These are phyloP conservation scores for Quercus parvula DNA, from an alignment of 306 rosid genomes.

Conservation along the genomic window DNA sequence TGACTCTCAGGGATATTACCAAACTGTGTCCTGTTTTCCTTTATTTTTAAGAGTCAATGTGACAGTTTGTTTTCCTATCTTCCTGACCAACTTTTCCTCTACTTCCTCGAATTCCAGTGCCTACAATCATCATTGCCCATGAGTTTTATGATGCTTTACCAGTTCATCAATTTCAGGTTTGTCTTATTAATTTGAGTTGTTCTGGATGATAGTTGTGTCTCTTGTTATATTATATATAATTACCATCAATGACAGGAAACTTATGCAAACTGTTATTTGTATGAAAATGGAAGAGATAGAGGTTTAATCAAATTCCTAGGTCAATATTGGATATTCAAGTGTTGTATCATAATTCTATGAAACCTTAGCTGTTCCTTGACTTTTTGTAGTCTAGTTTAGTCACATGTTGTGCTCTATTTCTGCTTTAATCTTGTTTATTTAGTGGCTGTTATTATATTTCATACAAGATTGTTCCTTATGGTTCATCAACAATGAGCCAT, in stretches of 20 bases:
- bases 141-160: constrained; percentile 96
- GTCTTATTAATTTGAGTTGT: constrained; percentile 1
- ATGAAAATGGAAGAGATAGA: not conserved
- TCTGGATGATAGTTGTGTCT: not conserved
- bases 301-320: not conserved
- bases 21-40: not conserved
- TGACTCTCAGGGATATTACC: constrained; percentile 2
- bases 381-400: constrained; percentile 2
- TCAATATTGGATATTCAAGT: not conserved
- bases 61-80: not conserved
- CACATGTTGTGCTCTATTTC: not conserved
- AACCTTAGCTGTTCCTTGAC: constrained; percentile 4
- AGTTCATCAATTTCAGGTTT: constrained; percentile 93
- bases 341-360: constrained; percentile 3
- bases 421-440: not conserved
- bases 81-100: constrained; percentile 17
- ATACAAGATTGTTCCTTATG: not conserved
- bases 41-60: not conserved
- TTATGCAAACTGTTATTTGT: constrained; percentile 3
- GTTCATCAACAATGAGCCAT: not conserved
- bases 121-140: constrained; percentile 82
- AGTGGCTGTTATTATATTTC: not conserved
- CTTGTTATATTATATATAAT: not conserved
- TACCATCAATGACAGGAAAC: not conserved
- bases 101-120: constrained; percentile 46